Percentiles rank a stretch among this genome's conserved stretches.
These are phyloP conservation scores for Parathielavia appendiculata DNA, from an alignment of 495 filamentous ascomycete species.

Conservation along the genomic window DNA sequence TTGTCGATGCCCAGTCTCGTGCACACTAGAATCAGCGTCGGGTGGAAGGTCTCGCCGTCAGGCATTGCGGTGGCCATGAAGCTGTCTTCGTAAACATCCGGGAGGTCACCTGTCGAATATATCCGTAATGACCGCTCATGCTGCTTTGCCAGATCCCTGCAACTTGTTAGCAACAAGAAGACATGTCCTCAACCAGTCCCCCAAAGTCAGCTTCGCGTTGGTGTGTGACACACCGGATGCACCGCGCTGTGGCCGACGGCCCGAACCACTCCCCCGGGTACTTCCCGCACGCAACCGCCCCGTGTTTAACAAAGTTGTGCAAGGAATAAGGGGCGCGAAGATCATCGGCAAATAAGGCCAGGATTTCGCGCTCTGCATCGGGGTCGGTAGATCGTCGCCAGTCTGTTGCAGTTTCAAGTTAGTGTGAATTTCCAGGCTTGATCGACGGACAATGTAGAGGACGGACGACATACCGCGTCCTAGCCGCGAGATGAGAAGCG, in stretches of 20 bases:
- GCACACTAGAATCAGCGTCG: constrained; percentile 83
- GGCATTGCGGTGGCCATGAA: constrained; percentile 69
- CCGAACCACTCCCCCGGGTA: constrained; percentile 99
- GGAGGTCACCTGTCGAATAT: constrained; percentile 83
- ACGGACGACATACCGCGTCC: constrained; percentile 63
- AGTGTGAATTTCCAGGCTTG: not conserved
- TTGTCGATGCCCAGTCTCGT: constrained; percentile 88
- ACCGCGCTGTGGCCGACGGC: constrained; percentile 92
- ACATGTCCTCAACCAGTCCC: not conserved
- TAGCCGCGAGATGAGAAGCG: constrained; percentile 62
- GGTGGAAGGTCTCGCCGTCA: constrained; percentile 60
- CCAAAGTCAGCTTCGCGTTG: too few species aligned
- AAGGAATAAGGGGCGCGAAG: constrained; percentile 87
- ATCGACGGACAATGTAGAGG: not conserved
- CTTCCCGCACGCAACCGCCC: constrained; percentile 83
- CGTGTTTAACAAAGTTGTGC: constrained; percentile 87
- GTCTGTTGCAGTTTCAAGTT: constrained; percentile 43
- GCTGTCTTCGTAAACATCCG: constrained; percentile 86
- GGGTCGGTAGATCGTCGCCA: constrained; percentile 65
- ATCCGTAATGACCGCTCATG: constrained; percentile 61
- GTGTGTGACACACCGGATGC: constrained; percentile 72
- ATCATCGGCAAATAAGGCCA: constrained; percentile 85
- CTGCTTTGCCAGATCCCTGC: constrained; percentile 65
- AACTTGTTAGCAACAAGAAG: not conserved
- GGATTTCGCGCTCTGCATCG: constrained; percentile 62